Conservation (phyloP, 441 rosid species). For the Arabidopsis hybrid region DNA sequence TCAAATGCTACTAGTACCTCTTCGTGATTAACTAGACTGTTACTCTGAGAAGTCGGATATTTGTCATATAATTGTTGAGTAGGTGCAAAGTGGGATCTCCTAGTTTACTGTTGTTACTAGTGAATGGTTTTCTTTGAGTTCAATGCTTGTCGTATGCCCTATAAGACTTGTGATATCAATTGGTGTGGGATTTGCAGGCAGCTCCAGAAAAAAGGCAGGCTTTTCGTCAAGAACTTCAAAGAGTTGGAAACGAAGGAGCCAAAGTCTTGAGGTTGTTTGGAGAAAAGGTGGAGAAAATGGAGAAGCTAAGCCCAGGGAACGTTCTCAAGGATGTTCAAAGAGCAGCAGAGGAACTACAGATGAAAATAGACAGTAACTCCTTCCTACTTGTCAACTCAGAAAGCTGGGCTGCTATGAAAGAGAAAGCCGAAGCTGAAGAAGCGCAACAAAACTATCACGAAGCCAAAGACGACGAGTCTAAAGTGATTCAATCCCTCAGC, state of each 20-base stretch:
- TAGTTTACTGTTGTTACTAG: constrained; percentile 11
- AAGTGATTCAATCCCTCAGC: constrained; percentile 62
- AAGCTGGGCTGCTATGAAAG: constrained; percentile 68
- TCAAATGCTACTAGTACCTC: neutral
- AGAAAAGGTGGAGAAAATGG: constrained; percentile 80
- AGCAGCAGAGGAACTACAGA: constrained; percentile 83
- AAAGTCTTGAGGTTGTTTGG: constrained; percentile 75
- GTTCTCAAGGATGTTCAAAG: constrained; percentile 66
- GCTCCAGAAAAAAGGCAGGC: constrained; percentile 78
- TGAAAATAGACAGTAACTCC: constrained; percentile 75
- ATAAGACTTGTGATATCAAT: neutral
- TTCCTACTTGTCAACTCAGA: constrained; percentile 79
- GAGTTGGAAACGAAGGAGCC: constrained; percentile 84
- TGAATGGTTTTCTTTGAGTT: neutral
- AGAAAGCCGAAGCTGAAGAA: constrained; percentile 50
- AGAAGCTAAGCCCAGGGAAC: constrained; percentile 61
- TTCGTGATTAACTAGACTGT: constrained; percentile 10
- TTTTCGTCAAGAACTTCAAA: constrained; percentile 71
- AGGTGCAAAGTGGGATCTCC: neutral
- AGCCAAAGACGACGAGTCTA: constrained; percentile 53
- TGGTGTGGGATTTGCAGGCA: constrained; percentile 58
- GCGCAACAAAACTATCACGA: constrained; percentile 54
- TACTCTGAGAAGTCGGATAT: neutral
- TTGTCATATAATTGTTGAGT: neutral
- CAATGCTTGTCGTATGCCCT: neutral